phyloP scores from a whole-genome alignment of 352 stramenopile species.

The Globisporangium apiculatum region DNA sequence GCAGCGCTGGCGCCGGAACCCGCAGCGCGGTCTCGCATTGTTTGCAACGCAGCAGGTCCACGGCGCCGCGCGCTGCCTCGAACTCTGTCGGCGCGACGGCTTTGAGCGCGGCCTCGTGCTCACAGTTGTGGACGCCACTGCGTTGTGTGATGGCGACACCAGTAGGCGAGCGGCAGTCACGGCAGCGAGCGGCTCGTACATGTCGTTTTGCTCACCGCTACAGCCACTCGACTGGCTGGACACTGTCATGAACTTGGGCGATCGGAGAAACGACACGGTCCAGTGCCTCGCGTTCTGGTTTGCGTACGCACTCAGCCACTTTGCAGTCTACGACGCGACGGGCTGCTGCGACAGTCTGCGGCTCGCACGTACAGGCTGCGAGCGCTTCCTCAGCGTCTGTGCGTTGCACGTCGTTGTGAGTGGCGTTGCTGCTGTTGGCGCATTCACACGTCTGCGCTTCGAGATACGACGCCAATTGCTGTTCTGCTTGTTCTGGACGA shows the following conservation, averaged over 20 bases:
- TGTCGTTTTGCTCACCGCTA: slow-evolving; percentile 41
- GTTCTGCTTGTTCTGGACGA: slow-evolving; percentile 32
- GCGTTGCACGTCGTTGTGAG: slow-evolving; percentile 2
- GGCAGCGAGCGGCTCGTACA: slow-evolving; percentile 20
- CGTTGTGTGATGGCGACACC: too few relatives aligned
- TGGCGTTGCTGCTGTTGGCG: too few relatives aligned
- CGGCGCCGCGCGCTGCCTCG: slow-evolving; percentile 38
- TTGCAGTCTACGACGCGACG: slow-evolving; percentile 39
- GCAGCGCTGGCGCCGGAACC: slow-evolving; percentile 40
- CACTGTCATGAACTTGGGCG: not conserved
- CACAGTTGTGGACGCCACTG: not conserved
- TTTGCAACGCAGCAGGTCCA: slow-evolving; percentile 29
- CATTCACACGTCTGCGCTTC: slow-evolving; percentile 14
- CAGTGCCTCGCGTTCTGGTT: slow-evolving; percentile 45
- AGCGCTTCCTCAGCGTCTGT: slow-evolving; percentile 23
- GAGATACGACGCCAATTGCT: slow-evolving; percentile 27
- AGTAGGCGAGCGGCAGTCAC: too few relatives aligned
- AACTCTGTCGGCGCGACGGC: slow-evolving; percentile 40
- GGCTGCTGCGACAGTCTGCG: slow-evolving; percentile 34
- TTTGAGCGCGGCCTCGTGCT: slow-evolving; percentile 14
- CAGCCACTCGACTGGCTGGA: slow-evolving; percentile 18
- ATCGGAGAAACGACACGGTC: not conserved
- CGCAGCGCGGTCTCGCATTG: slow-evolving; percentile 35
- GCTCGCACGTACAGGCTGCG: slow-evolving; percentile 31
- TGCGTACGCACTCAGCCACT: slow-evolving; percentile 46